Evolutionary conservation across 1,139 yeast genomes (phyloP), one percentile per base, ranked within the genome.

Genomic region (Candida freyschussii): DNA sequence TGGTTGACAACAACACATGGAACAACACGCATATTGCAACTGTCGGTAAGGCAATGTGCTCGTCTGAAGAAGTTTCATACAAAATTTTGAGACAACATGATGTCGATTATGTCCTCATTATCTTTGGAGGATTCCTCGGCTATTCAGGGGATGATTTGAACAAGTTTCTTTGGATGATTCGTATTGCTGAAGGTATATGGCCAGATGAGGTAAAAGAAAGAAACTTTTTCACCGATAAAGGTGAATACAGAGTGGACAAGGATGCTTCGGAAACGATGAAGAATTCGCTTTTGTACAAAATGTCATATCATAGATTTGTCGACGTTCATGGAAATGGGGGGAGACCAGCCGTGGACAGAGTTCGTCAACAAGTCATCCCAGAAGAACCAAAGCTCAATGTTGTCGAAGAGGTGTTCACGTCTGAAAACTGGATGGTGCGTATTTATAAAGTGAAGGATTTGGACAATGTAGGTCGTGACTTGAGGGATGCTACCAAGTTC

Each of bases 151-250:
- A 93, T 60, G 99, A 93, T 63, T 69, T 93, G 54, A 93, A 93
- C 68, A 93, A 93, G 63, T 93, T 87, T 64, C 63, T 93, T 53
- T 93, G 99, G 99, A 93, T 93, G 99, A 89, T 93, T 27, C 77
- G 98, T 60, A 93, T 93, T 47, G 76, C 96, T n/a, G 96, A 91
- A 62, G 98, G 98, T 40, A 86, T 93, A 43, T 93, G 99, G 99
- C 99, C 99, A 1, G 97, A 91, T 21, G 97, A 91, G 56, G 78
- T 93, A 36, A 74, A 67, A 48, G 98, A 93, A 62, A 68, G 94
- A 44, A 75, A 79, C 47, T 93, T 66, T 63, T 93, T 87, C 69
- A 83, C 93, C 16, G 74, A 78, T 8, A 63, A 73, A 36, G 96
- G 97, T 39, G 96, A 87, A 59, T 93, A 87, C 60, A 77, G 78